Evolutionary conservation across 371 early-diverging fungal species (phyloP).

Genomic region (Zancudomyces culisetae): DNA sequence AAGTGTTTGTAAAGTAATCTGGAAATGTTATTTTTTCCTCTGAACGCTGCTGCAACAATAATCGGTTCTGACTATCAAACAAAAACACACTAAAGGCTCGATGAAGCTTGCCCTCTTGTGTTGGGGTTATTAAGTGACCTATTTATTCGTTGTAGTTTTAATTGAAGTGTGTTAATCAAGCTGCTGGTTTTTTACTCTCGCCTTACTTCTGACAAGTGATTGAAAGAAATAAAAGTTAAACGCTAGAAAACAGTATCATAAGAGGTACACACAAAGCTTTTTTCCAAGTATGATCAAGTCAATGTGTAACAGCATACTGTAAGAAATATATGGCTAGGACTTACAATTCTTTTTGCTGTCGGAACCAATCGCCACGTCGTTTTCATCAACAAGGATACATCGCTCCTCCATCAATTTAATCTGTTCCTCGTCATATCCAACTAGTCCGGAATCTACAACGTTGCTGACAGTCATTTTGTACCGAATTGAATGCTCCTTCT

Average conservation of each 20-base stretch:
- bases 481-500: too few species aligned
- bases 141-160: too few species aligned
- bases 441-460: slow-evolving; percentile 29
- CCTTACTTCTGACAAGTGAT: too few species aligned
- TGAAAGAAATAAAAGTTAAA: too few species aligned
- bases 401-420: slow-evolving; percentile 88
- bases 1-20: slow-evolving; percentile 88
- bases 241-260: too few species aligned
- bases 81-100: slow-evolving; percentile 93
- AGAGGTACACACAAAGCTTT: too few species aligned
- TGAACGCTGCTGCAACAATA: slow-evolving; percentile 86
- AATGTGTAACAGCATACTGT: too few species aligned
- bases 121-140: slow-evolving; percentile 31
- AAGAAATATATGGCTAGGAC: too few species aligned
- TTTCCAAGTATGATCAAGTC: too few species aligned
- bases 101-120: slow-evolving; percentile 69
- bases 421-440: slow-evolving; percentile 62
- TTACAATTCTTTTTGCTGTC: slow-evolving; percentile 87
- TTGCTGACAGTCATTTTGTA: too few species aligned
- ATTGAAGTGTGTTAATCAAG: too few species aligned
- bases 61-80: slow-evolving; percentile 56
- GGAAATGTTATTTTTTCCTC: slow-evolving; percentile 95
- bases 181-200: too few species aligned
- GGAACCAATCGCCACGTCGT: slow-evolving; percentile 67
- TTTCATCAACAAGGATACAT: slow-evolving; percentile 81